Evolutionary conservation across 306 rosid species (phyloP), one percentile per base, ranked within the genome.

Genomic region (Prunus mongolica): DNA sequence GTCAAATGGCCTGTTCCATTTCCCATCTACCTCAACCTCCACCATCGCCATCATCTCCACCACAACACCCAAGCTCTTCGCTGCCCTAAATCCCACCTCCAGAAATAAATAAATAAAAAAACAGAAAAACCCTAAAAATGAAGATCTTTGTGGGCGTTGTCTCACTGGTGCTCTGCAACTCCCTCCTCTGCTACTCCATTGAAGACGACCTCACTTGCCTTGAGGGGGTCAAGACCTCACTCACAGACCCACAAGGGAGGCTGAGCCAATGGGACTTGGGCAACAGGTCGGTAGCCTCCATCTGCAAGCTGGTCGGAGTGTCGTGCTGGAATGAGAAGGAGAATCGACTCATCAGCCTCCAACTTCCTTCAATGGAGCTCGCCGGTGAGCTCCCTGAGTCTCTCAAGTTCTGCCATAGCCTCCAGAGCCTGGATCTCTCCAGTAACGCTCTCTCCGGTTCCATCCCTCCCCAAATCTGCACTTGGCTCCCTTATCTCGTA

Each of bases 301-400:
- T 88, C 80, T 88, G 89, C 85, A 84, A 85, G 78, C 80, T 85
- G 25, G 80, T 66, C 18, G 89, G 91, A 1, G 89, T 86, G 4
- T 24, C 83, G n/a, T 88, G 89, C 83, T 85, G 91, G 91, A 88
- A 88, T 72, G 80, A 79, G 76, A 79, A 83, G 83, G 91, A 88
- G 86, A 85, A 81, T 51, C 87, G 89, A n/a, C 77, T 88, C 44
- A 75, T 88, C 65, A 83, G 85, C 82, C 84, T 88, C 58, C 78
- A 88, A 69, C 89, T 88, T 12, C 83, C 72, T 32, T 51, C 84
- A 9, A 85, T 88, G 88, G 79, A 71, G 66, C 89, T 88, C 49
- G 61, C 89, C 65, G 89, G 91, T 7, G 50, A 50, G 57, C 71
- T 88, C 2, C 88, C 89, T 2, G 89, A 81, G 80, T 63, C 85